Evolutionary conservation across 345 rosid species (phyloP), one percentile per base, ranked within the genome.

Genomic region (Jatropha curcas): DNA sequence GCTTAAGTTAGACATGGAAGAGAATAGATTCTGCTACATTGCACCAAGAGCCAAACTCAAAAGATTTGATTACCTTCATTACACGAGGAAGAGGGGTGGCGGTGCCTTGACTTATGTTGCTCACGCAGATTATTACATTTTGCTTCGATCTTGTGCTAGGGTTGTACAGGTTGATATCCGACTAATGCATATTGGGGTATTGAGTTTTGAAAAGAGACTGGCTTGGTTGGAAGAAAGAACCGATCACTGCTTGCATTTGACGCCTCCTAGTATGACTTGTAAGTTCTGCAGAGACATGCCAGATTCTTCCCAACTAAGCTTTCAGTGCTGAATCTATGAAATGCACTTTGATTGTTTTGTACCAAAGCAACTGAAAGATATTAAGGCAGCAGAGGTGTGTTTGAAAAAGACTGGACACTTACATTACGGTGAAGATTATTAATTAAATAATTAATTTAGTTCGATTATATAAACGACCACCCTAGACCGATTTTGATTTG

Each of bases 111-210:
- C 83, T 34, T 89, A 87, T 5, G 86, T 72, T 11, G 92, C 92
- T 13, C 98, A 90, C 69, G 95, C 94, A 3, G 97, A 92, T 82
- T 90, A 94, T 74, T 92, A 89, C 82, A 87, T 92, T 58, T 73
- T 90, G 60, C 88, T 90, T 68, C 86, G 88, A 13, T 84, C 85
- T 51, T 92, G 93, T 70, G 95, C 92, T 24, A 75, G 65, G 65
- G 85, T 81, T 7, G 89, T 86, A 24, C 83, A 88, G 80, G 83
- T 94, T 7, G 94, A 90, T 59, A 71, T 71, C 28, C 82, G 92
- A 69, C 81, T 73, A 59, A 85, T 94, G 94, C 96, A 94, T 66
- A 65, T 76, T 25, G 90, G 86, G 61, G 92, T 90, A 16, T 60
- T 90, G 81, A 82, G 88, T 51, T 81, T 92, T 24, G 98, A 94